phyloP scores from a whole-genome alignment of 768 basidiomycete genomes.

The Hemileccinum rubropunctum region DNA sequence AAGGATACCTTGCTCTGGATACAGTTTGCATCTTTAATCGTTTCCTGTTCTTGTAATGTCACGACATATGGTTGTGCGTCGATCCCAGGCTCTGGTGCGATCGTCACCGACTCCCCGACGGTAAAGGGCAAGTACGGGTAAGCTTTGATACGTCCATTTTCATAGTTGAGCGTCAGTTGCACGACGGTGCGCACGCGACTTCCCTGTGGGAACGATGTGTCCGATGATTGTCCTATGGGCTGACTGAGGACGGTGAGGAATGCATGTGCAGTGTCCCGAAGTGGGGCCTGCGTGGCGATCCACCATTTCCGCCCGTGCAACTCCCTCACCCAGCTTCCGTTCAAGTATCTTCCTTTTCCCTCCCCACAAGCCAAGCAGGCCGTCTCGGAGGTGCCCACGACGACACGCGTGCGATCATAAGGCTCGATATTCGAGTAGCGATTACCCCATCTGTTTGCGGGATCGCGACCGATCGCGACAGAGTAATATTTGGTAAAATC shows the following conservation, averaged over 20 bases:
- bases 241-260: slow-evolving; percentile 72
- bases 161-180: slow-evolving; percentile 75
- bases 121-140: slow-evolving; percentile 70
- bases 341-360: slow-evolving; percentile 58
- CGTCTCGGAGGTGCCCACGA: slow-evolving; percentile 35
- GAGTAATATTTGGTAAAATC: slow-evolving; percentile 51
- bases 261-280: slow-evolving; percentile 64
- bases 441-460: slow-evolving; percentile 48
- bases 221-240: slow-evolving; percentile 37
- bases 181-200: slow-evolving; percentile 71
- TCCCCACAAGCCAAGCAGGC: slow-evolving; percentile 20
- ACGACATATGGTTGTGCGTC: slow-evolving; percentile 49
- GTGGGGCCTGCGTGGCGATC: slow-evolving; percentile 84
- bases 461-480: slow-evolving; percentile 44
- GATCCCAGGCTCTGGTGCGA: slow-evolving; percentile 45
- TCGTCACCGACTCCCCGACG: slow-evolving; percentile 50
- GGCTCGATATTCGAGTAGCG: slow-evolving; percentile 74
- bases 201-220: slow-evolving; percentile 23
- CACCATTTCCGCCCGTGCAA: slow-evolving; percentile 70
- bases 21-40: slow-evolving; percentile 57
- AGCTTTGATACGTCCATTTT: slow-evolving; percentile 69
- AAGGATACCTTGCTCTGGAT: slow-evolving; percentile 60
- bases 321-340: slow-evolving; percentile 86
- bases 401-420: slow-evolving; percentile 78
- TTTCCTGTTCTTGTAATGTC: slow-evolving; percentile 47